Conservation (phyloP, 2,329 filamentous ascomycete genomes). For the Paracorniculantispora psalliotae region DNA sequence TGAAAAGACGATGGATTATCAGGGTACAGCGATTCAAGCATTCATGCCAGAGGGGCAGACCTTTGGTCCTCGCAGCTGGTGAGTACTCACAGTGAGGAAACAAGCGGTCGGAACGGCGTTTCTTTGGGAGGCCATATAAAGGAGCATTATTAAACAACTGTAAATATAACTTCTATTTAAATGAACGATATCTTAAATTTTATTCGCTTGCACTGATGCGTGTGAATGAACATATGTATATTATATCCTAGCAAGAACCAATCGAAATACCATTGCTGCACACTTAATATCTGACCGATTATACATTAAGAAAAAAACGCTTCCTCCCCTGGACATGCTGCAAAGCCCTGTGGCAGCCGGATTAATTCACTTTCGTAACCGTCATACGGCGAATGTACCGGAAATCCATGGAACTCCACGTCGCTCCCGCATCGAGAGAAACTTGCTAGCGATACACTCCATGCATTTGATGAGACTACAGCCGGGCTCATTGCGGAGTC, state of each 20-base stretch:
- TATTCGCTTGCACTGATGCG: neutral
- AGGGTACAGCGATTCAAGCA: conserved; percentile 54
- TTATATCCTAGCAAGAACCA: too few species aligned
- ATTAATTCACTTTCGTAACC: neutral
- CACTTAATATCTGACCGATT: too few species aligned
- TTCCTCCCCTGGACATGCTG: neutral
- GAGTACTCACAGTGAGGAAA: neutral
- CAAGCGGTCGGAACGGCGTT: neutral
- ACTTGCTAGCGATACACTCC: neutral
- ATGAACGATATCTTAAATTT: neutral
- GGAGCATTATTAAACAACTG: neutral
- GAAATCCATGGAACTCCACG: neutral
- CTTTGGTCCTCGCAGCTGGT: conserved; percentile 59
- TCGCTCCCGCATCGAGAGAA: neutral
- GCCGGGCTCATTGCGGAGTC: too few species aligned
- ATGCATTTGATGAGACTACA: too few species aligned
- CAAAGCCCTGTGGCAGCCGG: neutral
- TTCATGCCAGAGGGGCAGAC: conserved; percentile 48
- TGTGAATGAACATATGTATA: too few species aligned
- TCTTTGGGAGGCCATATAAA: neutral
- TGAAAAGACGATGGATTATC: conserved; percentile 55
- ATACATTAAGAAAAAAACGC: conserved; percentile 6
- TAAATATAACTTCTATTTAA: neutral
- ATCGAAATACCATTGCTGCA: neutral
- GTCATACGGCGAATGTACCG: neutral